Evolutionary conservation across 352 stramenopile species (phyloP).

Genomic region (Globisporangium barbulae): DNA sequence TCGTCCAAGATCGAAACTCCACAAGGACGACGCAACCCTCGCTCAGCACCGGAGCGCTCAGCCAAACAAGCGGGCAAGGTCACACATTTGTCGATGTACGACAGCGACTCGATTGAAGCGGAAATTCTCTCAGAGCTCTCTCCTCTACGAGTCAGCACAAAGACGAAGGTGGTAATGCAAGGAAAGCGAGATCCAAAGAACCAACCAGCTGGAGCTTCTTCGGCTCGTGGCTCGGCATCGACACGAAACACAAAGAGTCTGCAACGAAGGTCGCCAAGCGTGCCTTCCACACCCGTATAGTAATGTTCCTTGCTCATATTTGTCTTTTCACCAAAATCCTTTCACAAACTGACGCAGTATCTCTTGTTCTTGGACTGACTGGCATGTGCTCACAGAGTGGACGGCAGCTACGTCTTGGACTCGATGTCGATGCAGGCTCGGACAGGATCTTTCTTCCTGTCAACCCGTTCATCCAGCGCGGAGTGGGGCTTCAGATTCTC

Average conservation of each 20-base stretch:
- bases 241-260: conserved; percentile 10
- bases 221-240: not conserved
- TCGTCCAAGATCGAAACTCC: not conserved
- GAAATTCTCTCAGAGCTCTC: conserved; percentile 33
- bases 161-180: too few relatives aligned
- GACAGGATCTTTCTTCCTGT: conserved; percentile 17
- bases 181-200: not conserved
- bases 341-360: not conserved
- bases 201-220: not conserved
- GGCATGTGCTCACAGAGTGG: conserved; percentile 17
- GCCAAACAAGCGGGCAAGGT: not conserved
- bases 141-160: not conserved
- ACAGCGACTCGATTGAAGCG: conserved; percentile 29
- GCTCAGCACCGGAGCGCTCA: not conserved
- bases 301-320: conserved; percentile 19
- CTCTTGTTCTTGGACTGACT: not conserved
- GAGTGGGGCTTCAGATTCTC: conserved; percentile 21
- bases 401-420: conserved; percentile 19
- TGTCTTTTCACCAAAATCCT: not conserved
- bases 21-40: not conserved
- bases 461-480: conserved; percentile 24
- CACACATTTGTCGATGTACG: not conserved
- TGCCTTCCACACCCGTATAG: conserved; percentile 28
- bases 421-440: conserved; percentile 15
- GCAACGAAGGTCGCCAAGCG: conserved; percentile 20